phyloP scores from a whole-genome alignment of 345 rosid species.

The Eutrema heterophyllum region DNA sequence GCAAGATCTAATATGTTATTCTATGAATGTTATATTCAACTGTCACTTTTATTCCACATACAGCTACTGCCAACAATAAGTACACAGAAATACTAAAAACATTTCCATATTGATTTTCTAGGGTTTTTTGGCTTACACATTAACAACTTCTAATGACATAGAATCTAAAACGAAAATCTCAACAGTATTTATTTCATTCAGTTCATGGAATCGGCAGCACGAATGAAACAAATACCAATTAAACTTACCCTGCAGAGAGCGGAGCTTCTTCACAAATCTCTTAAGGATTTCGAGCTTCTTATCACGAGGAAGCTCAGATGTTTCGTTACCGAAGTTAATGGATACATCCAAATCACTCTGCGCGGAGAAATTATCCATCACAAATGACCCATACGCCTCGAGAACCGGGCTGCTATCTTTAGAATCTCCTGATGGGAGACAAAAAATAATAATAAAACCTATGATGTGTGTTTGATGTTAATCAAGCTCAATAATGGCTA shows the following conservation, averaged over 20 bases:
- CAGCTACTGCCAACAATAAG: not conserved
- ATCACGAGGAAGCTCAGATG: conserved; percentile 29
- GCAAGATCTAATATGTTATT: not conserved
- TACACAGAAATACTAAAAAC: not conserved
- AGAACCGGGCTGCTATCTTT: conserved; percentile 32
- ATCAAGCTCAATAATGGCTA: not conserved
- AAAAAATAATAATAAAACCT: not conserved
- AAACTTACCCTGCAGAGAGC: conserved; percentile 35
- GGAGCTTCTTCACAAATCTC: conserved; percentile 34
- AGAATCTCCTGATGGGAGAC: conserved; percentile 29
- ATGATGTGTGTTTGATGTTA: not conserved
- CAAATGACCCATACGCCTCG: conserved; percentile 48
- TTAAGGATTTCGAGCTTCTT: conserved; percentile 35
- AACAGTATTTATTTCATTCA: too few species aligned
- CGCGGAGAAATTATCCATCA: conserved; percentile 42
- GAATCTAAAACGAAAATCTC: too few species aligned
- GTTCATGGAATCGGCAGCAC: too few species aligned
- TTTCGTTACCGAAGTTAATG: conserved; percentile 32
- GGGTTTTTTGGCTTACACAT: too few species aligned
- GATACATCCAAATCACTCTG: conserved; percentile 52
- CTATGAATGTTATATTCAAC: not conserved
- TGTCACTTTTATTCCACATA: not conserved
- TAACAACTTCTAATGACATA: too few species aligned
- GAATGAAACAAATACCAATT: too few species aligned
- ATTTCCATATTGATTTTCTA: too few species aligned